Evolutionary conservation across 2,329 filamentous ascomycete genomes (phyloP).

Genomic region (Xylariaceae sp.): DNA sequence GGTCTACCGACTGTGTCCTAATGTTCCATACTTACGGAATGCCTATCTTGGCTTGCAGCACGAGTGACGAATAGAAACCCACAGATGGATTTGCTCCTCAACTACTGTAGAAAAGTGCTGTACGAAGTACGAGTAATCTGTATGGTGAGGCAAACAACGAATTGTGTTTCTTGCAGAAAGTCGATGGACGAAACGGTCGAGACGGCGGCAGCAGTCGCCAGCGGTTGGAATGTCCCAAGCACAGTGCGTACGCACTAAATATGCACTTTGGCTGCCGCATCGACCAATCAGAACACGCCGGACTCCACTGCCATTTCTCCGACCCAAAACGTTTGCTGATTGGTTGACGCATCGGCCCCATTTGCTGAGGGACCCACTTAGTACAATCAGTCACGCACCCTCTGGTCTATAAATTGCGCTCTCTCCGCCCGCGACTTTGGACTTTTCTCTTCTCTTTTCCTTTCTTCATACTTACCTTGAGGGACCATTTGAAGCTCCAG

Average conservation of each 20-base stretch:
- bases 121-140: not conserved
- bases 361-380: constrained; percentile 1
- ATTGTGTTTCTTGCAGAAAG: not conserved
- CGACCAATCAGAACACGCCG: not conserved
- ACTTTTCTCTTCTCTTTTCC: constrained; percentile 30
- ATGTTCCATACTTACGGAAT: not conserved
- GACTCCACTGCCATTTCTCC: not conserved
- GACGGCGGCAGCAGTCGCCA: not conserved
- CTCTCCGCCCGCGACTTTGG: constrained; percentile 11
- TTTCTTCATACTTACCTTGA: constrained; percentile 50
- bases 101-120: too few relatives aligned
- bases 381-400: constrained; percentile 18
- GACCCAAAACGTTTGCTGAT: constrained; percentile 7
- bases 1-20: not conserved
- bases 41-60: not conserved
- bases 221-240: not conserved
- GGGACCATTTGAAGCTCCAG: constrained; percentile 40
- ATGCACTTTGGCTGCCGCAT: not conserved
- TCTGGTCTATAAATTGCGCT: constrained; percentile 21
- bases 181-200: not conserved
- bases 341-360: constrained; percentile 3
- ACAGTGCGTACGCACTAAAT: too few relatives aligned
- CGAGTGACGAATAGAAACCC: not conserved
- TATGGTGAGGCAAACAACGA: not conserved
- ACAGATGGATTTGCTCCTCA: not conserved